Conservation (phyloP, 108 stramenopile species). For the Conticribra weissflogii region DNA sequence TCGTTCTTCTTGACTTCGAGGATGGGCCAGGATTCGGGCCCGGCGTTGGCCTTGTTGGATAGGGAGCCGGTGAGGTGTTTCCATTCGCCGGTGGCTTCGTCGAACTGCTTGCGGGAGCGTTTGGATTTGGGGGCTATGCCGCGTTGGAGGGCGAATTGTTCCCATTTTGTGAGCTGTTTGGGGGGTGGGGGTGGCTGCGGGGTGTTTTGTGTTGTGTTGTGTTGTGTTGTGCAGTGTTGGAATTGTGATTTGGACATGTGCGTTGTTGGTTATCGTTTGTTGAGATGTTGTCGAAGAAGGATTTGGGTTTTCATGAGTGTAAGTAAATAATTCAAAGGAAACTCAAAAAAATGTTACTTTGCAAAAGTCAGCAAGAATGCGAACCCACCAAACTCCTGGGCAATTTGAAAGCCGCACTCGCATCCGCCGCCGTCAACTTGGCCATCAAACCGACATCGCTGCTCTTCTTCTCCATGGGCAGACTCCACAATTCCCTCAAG, state of each 20-base stretch:
- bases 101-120: constrained; percentile 88
- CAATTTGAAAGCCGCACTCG: constrained; percentile 18
- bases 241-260: too few relatives aligned
- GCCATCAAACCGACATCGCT: constrained; percentile 78
- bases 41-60: constrained; percentile 62
- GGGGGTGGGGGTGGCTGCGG: constrained; percentile 83
- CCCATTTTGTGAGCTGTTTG: constrained; percentile 90
- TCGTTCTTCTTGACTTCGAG: constrained; percentile 88
- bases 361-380: too few relatives aligned
- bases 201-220: too few relatives aligned
- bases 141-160: constrained; percentile 84
- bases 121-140: constrained; percentile 88
- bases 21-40: constrained; percentile 83
- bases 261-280: too few relatives aligned
- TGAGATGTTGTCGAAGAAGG: too few relatives aligned
- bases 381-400: constrained; percentile 81
- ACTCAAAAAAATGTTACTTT: too few relatives aligned
- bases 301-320: too few relatives aligned
- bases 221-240: too few relatives aligned
- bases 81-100: constrained; percentile 87
- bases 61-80: constrained; percentile 83
- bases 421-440: constrained; percentile 60
- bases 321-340: too few relatives aligned
- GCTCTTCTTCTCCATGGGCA: constrained; percentile 67
- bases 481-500: constrained; percentile 74